Percentiles rank a stretch among this genome's conserved stretches.
phyloP scores from a whole-genome alignment of 2,329 filamentous ascomycete genomes.

The Colletotrichum cuscutae region DNA sequence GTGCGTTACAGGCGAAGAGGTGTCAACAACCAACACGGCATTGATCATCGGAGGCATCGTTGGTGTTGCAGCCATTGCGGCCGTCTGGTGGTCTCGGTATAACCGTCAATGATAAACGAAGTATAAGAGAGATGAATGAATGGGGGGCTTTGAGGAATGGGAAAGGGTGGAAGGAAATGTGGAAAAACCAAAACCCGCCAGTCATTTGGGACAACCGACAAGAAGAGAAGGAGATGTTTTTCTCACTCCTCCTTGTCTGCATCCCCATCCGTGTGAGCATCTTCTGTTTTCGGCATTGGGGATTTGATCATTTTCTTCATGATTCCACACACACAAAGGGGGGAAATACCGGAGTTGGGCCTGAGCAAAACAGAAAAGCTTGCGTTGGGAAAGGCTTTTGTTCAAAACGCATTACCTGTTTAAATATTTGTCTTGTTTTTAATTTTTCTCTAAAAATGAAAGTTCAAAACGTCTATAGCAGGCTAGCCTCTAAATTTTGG shows the following conservation, averaged over 20 bases:
- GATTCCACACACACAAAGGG: background rate
- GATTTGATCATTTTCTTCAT: background rate
- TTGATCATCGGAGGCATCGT: constrained; percentile 47
- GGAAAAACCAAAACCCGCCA: background rate
- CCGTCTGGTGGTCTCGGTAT: constrained; percentile 33
- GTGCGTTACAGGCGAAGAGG: constrained; percentile 43
- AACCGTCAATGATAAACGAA: constrained; percentile 16
- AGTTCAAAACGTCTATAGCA: background rate
- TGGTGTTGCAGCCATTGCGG: constrained; percentile 47
- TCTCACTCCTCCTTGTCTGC: background rate
- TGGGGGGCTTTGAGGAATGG: background rate
- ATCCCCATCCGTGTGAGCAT: background rate
- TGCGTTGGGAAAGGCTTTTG: background rate
- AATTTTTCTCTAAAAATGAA: background rate
- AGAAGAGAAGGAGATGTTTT: fast-evolving
- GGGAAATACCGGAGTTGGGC: background rate
- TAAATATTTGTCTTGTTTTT: background rate
- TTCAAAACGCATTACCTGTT: background rate
- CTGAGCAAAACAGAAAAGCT: background rate
- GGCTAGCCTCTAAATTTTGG: background rate
- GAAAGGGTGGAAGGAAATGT: background rate
- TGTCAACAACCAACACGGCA: constrained; percentile 42
- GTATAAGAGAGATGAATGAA: background rate
- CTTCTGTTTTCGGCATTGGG: background rate
- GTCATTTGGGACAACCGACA: background rate